These are phyloP conservation scores for Penicillium roqueforti DNA, from an alignment of 495 filamentous ascomycete genomes.

Conservation along the genomic window DNA sequence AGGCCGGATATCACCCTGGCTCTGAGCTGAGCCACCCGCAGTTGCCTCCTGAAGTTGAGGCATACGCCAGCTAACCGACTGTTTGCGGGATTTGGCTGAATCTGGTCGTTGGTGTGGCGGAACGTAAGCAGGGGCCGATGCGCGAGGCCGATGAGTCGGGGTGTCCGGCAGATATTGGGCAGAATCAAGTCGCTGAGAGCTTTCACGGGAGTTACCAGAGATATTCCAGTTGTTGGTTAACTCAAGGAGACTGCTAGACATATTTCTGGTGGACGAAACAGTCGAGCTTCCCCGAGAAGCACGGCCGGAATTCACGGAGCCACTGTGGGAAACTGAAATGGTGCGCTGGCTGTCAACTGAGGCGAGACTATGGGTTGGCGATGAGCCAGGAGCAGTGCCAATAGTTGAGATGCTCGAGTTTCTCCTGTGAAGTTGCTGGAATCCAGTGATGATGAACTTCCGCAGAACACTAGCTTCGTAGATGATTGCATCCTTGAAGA, in stretches of 20 bases:
- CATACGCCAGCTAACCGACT: not conserved
- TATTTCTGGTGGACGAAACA: not conserved
- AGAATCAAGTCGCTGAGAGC: not conserved
- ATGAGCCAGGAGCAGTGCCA: not conserved
- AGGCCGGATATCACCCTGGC: not conserved
- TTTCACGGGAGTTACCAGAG: not conserved
- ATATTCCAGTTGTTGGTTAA: not conserved
- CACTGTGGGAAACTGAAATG: not conserved
- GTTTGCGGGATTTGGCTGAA: not conserved
- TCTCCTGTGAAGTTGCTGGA: not conserved
- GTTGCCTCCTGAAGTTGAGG: not conserved
- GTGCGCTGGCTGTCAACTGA: not conserved
- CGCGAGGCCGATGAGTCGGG: not conserved
- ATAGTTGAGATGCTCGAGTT: not conserved
- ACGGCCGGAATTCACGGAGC: not conserved
- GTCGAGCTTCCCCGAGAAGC: not conserved
- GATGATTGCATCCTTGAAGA: conserved; percentile 3
- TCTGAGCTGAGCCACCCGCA: not conserved
- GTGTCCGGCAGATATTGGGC: not conserved
- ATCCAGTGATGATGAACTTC: conserved; percentile 9
- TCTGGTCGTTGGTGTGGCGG: not conserved
- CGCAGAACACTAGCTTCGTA: conserved; percentile 8
- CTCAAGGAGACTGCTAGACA: not conserved
- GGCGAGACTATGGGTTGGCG: not conserved
- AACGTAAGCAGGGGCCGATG: not conserved